Evolutionary conservation across 2,329 filamentous ascomycete genomes (phyloP), one percentile per base, ranked within the genome.

Genomic region (Tolypocladium tundrense): DNA sequence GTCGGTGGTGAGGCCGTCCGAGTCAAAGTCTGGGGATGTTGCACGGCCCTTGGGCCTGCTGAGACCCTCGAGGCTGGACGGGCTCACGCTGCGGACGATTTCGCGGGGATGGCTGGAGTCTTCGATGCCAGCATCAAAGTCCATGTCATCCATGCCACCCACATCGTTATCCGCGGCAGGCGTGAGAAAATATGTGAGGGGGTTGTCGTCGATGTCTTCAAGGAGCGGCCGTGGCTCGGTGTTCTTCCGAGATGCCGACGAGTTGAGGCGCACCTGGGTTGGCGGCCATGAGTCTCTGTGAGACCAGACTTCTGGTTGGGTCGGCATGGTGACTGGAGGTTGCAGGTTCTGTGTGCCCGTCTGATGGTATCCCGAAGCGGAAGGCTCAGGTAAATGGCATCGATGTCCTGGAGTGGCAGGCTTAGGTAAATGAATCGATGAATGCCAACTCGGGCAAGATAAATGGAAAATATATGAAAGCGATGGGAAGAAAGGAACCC

Each of bases 81-180:
- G 81, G 65, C 80, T 83, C 59, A 84, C 76, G 62, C 78, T 83
- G 60, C 81, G 76, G 56, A 83, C 71, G 45, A 78, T 73, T 19
- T 76, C 74, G 35, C 70, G 67, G 3, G 77, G 76, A 4, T 73
- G 72, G 59, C 70, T 75, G 57, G 72, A 66, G 62, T 80, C 76
- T 65, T 83, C 80, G 66, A 84, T 84, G 57, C 81, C 80, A 42
- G 81, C 81, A 65, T 84, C 80, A 63, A 82, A 78, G 62, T 81
- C 78, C 70, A 79, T 72, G 67, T 72, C 72, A 51, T 76, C 69
- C 39, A 71, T 63, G 40, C 72, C 72, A 14, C 72, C 68, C 27
- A 75, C 72, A 24, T 78, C 74, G 13, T 74, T 64, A 13, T 71
- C 70, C 1, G 77, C 72, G 0, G 75, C 71, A 1, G 81, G 78